Base-by-base conservation (phyloP, 2,329 filamentous ascomycete species). In the Epichloe festucae region DNA sequence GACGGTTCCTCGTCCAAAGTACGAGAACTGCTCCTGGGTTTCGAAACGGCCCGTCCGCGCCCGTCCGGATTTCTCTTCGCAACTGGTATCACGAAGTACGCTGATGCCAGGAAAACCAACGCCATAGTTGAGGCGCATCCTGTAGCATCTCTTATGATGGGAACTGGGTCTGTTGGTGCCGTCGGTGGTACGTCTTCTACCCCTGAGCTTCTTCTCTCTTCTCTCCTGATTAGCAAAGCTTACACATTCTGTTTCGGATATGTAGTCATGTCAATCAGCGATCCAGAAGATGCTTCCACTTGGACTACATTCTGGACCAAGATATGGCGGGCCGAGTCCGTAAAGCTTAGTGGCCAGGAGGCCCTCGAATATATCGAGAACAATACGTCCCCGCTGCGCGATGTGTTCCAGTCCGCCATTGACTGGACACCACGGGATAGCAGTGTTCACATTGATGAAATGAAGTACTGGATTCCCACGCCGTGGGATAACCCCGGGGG, bases 291-390 rank as follows among this genome's bases (percentile, higher is more conserved):
- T 48, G 31, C 15, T 19, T 56, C 54, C 35, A 53, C 48, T 21
- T 69, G 65, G 65, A 63, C 62, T n/a, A 61, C 58, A 0, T 65
- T 65, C 36, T 68, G 65, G 65, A 54, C 63, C 52, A 67, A 66
- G 53, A 59, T 69, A 49, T 70, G 65, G 65, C 55, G 54, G 4
- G 62, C 60, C 19, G 55, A 60, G 8, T 38, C 55, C 2, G 51
- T 59, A 15, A 50, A 54, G 6, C 55, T 70, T 5, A 60, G 59
- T 3, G 70, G 68, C 27, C 59, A 64, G 45, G 64, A 66, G 17
- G 70, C 70, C 4, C 63, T 69, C 15, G 46, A 59, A 15, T 61
- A 63, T 43, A 50, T 68, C 49, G 60, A 60, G 45, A 51, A 54
- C 6, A 60, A 61, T 39, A 57, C 65, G 5, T 50, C 54, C 4